These are phyloP conservation scores for Acer campestre DNA, from an alignment of 345 rosid species.

Conservation along the genomic window DNA sequence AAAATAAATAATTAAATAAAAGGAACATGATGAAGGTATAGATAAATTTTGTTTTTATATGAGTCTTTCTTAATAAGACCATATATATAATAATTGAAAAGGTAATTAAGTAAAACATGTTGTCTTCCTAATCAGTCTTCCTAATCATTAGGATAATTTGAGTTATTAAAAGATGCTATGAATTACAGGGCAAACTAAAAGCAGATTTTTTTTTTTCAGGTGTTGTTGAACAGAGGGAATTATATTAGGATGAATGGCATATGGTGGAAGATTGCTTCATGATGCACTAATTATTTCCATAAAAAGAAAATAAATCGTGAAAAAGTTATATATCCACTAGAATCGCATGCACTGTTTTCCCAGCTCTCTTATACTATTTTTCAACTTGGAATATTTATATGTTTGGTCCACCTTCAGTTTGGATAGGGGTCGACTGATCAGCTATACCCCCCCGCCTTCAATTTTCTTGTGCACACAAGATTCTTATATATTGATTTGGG, in stretches of 20 bases:
- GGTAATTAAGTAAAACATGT: too few relatives aligned
- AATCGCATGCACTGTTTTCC: neutral
- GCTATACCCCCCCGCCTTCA: too few relatives aligned
- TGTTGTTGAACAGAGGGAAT: neutral
- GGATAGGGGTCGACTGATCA: neutral
- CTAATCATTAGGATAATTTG: too few relatives aligned
- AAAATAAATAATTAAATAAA: too few relatives aligned
- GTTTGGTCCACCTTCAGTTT: neutral
- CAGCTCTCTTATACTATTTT: neutral
- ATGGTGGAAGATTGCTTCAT: constrained; percentile 14
- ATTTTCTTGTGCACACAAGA: too few relatives aligned
- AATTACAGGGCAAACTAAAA: neutral
- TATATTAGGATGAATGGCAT: constrained; percentile 12
- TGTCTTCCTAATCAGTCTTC: too few relatives aligned
- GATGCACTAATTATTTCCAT: constrained; percentile 1
- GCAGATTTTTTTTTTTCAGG: neutral
- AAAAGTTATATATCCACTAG: neutral
- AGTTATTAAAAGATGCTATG: neutral
- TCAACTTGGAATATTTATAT: neutral
- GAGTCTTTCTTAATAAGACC: too few relatives aligned
- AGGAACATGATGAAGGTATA: too few relatives aligned
- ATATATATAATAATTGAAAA: too few relatives aligned
- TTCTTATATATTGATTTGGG: too few relatives aligned
- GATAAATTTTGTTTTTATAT: too few relatives aligned
- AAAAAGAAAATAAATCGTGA: neutral